A percentile compares a stretch with the other conserved stretches of the same genome.
phyloP scores from a whole-genome alignment of 2,329 filamentous ascomycete species.

The Penicillium polonicum region DNA sequence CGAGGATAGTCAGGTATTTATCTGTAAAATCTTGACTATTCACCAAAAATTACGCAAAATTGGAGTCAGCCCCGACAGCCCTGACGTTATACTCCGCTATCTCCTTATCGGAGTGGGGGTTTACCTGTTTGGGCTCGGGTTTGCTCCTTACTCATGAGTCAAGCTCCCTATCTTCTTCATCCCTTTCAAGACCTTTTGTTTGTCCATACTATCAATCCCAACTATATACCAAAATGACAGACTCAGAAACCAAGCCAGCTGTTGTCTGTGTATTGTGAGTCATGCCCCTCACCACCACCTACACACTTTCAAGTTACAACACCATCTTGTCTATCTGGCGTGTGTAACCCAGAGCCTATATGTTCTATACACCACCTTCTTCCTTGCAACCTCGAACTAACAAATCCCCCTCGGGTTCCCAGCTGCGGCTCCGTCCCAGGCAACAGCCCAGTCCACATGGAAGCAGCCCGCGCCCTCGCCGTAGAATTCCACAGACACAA shows the following conservation, averaged over 20 bases:
- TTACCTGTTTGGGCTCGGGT: not conserved
- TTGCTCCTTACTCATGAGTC: not conserved
- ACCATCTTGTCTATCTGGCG: not conserved
- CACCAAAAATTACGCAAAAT: not conserved
- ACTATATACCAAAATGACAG: not conserved
- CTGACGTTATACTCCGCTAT: slow-evolving; percentile 3
- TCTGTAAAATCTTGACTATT: not conserved
- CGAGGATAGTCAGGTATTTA: not conserved
- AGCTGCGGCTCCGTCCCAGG: slow-evolving; percentile 81
- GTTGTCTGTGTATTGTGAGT: slow-evolving; percentile 85
- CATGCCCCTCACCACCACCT: not conserved
- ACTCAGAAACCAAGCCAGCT: slow-evolving; percentile 44
- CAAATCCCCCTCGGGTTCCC: slow-evolving; percentile 1
- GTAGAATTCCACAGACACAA: slow-evolving; percentile 70
- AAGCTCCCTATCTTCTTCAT: not conserved
- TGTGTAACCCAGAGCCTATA: not conserved
- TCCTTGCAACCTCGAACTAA: slow-evolving; percentile 3
- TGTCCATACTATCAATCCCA: not conserved
- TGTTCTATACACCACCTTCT: too few species aligned
- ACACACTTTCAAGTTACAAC: not conserved
- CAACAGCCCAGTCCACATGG: slow-evolving; percentile 69
- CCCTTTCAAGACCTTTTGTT: not conserved
- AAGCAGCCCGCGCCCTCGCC: slow-evolving; percentile 74
- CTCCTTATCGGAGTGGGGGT: slow-evolving; percentile 4
- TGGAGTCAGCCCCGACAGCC: not conserved